Percentiles rank a stretch among this genome's conserved stretches.
Evolutionary conservation across 2,329 filamentous ascomycete genomes (phyloP).

Genomic region (Samsoniella hepiali): DNA sequence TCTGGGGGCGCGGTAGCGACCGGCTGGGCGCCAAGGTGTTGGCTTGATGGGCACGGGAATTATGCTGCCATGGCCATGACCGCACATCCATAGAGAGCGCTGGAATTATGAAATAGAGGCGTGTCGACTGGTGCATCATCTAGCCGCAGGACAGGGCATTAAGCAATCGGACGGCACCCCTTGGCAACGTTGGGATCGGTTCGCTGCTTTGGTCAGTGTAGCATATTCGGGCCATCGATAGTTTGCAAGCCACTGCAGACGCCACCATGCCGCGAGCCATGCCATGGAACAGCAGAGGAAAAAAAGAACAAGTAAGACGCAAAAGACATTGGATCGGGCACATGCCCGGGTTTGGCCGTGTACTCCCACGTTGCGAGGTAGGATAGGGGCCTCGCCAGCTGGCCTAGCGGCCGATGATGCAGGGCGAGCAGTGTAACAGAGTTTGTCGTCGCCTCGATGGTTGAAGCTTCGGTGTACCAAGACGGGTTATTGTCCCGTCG

Average conservation of each 20-base stretch:
- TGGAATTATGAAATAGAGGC: background rate
- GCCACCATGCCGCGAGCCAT: background rate
- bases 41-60: background rate
- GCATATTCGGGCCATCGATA: background rate
- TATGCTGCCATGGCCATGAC: background rate
- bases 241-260: background rate
- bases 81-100: background rate
- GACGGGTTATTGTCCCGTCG: background rate
- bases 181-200: slow-evolving; percentile 4
- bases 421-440: background rate
- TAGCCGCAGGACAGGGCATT: background rate
- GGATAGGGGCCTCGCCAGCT: background rate
- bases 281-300: background rate
- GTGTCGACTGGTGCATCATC: background rate
- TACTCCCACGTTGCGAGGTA: background rate
- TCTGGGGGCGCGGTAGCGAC: background rate
- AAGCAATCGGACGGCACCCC: slow-evolving; percentile 1
- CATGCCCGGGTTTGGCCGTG: background rate
- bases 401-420: slow-evolving; percentile 5
- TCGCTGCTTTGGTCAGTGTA: background rate
- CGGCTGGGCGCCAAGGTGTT: slow-evolving; percentile 13
- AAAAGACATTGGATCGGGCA: background rate
- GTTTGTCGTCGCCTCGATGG: background rate
- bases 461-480: slow-evolving; percentile 6
- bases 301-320: background rate